Percentiles rank a stretch among this genome's conserved stretches.
Evolutionary conservation across 2,329 filamentous ascomycete genomes (phyloP).

Genomic region (Exophiala sideris): DNA sequence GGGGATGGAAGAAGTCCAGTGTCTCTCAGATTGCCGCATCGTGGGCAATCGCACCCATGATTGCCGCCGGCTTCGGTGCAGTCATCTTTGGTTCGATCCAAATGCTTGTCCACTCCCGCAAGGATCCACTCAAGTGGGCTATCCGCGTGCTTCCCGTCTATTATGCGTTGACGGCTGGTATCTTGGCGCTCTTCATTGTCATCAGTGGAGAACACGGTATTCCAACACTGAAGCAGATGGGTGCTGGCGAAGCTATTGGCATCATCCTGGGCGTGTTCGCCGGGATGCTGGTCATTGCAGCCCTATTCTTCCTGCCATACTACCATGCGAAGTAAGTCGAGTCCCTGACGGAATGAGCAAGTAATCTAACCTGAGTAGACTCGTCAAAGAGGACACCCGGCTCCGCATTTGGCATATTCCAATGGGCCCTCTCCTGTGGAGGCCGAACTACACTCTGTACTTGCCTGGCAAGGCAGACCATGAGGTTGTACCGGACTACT

Average conservation of each 20-base stretch:
- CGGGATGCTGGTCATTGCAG: constrained; percentile 6
- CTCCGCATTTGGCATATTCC: constrained; percentile 33
- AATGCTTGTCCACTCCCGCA: constrained; percentile 64
- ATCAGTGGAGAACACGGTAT: constrained; percentile 6
- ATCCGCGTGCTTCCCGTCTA: constrained; percentile 10
- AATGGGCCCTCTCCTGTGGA: constrained; percentile 41
- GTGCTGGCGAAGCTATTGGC: constrained; percentile 11
- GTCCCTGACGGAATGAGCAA: not conserved
- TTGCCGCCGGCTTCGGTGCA: constrained; percentile 62
- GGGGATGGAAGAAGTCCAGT: constrained; percentile 64
- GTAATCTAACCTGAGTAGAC: constrained; percentile 21
- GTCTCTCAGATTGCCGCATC: constrained; percentile 69
- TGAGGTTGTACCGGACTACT: constrained; percentile 18
- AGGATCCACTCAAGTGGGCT: constrained; percentile 50
- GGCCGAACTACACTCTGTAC: constrained; percentile 38
- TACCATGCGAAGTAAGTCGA: not conserved
- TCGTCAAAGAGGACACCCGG: constrained; percentile 34
- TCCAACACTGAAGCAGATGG: constrained; percentile 28
- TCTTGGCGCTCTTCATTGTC: constrained; percentile 8
- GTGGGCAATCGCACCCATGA: constrained; percentile 65
- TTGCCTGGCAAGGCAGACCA: constrained; percentile 34
- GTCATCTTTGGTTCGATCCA: constrained; percentile 71
- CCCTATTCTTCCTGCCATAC: constrained; percentile 14
- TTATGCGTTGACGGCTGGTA: constrained; percentile 1
- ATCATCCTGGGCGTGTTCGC: constrained; percentile 8